Evolutionary conservation across 441 rosid genomes (phyloP).

Genomic region (Biscutella laevigata): DNA sequence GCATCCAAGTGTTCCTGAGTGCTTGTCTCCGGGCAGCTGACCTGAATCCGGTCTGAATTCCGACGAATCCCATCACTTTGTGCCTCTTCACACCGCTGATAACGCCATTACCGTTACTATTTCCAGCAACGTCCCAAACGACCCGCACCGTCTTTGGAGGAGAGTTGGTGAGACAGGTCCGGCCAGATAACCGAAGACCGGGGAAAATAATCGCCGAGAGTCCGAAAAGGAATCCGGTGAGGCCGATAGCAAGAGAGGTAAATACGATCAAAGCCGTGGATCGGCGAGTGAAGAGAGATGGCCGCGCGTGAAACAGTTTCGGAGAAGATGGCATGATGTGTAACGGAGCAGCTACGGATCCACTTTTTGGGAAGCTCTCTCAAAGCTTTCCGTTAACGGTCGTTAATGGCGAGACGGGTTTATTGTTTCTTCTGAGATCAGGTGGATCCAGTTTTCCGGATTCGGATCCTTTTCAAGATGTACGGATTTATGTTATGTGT

Average conservation of each 20-base stretch:
- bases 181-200: constrained; percentile 18
- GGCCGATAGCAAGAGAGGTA: constrained; percentile 45
- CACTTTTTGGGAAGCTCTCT: not conserved
- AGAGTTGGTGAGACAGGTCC: constrained; percentile 27
- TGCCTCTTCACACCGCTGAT: constrained; percentile 34
- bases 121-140: constrained; percentile 42
- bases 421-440: not conserved
- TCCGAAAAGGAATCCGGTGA: constrained; percentile 59
- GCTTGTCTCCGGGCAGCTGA: constrained; percentile 63
- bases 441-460: constrained; percentile 12
- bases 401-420: constrained; percentile 16
- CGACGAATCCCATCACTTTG: constrained; percentile 81
- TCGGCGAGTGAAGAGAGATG: constrained; percentile 35
- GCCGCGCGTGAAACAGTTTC: constrained; percentile 47
- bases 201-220: constrained; percentile 36
- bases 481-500: not conserved
- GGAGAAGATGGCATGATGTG: constrained; percentile 66
- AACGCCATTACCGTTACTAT: constrained; percentile 12
- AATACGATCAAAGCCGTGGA: constrained; percentile 40
- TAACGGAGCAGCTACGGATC: constrained; percentile 15
- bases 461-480: constrained; percentile 15
- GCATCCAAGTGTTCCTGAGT: constrained; percentile 84
- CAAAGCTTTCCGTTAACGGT: constrained; percentile 18
- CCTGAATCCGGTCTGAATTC: constrained; percentile 77
- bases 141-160: constrained; percentile 48